Conservation (phyloP, 1,284 basidiomycete genomes). For the Phylloporus sp. region DNA sequence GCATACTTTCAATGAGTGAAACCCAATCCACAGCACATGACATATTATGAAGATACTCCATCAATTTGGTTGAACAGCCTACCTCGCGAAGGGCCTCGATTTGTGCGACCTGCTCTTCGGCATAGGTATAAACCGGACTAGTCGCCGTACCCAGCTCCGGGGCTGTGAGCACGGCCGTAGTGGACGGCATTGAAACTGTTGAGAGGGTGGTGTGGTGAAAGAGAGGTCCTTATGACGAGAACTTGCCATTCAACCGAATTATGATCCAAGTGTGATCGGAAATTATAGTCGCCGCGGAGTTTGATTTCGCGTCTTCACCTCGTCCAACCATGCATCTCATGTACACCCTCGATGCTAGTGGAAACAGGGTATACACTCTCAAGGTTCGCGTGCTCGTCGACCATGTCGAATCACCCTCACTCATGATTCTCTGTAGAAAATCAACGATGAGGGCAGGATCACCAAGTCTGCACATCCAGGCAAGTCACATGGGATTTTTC, state of each 20-base stretch:
- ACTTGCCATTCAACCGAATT: not conserved
- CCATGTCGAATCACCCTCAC: not conserved
- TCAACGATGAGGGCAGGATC: conserved; percentile 76
- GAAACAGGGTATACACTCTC: conserved; percentile 87
- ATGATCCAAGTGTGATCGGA: not conserved
- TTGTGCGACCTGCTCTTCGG: conserved; percentile 61
- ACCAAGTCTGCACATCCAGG: conserved; percentile 96
- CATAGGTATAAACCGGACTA: conserved; percentile 62
- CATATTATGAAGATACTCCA: not conserved
- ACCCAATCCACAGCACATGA: not conserved
- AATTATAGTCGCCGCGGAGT: conserved; percentile 22
- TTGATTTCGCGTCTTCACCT: conserved; percentile 2
- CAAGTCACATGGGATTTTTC: conserved; percentile 36
- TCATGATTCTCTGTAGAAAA: conserved; percentile 62
- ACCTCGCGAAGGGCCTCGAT: conserved; percentile 69
- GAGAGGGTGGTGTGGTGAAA: not conserved
- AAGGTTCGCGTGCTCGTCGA: conserved; percentile 57
- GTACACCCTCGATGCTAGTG: conserved; percentile 84
- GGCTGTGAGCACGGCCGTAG: conserved; percentile 46
- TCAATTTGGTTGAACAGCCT: conserved; percentile 16
- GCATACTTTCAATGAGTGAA: conserved; percentile 58
- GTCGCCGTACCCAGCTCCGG: conserved; percentile 51
- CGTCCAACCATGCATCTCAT: conserved; percentile 83
- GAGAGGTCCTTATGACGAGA: conserved; percentile 1
- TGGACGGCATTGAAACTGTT: conserved; percentile 37